Percentiles rank a stretch among this genome's conserved stretches.
Conservation (phyloP, 2,329 filamentous ascomycete genomes). For the Talaromyces sp. region DNA sequence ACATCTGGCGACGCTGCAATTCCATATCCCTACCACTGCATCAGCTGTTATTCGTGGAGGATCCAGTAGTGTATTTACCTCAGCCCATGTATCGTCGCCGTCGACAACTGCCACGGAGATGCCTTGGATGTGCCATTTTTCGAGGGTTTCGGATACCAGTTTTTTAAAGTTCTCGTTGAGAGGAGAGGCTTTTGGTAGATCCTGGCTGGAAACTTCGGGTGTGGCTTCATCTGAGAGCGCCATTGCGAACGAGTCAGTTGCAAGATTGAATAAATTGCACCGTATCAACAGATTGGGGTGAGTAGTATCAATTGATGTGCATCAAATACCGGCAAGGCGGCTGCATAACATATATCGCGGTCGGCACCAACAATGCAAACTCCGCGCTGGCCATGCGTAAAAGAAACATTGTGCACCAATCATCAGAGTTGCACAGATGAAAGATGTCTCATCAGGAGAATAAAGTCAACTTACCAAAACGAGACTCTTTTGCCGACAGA, state of each 20-base stretch:
- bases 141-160: constrained; percentile 4
- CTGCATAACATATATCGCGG: too few relatives aligned
- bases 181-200: constrained; percentile 1
- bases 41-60: background rate
- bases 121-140: constrained; percentile 9
- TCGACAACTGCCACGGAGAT: constrained; percentile 8
- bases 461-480: background rate
- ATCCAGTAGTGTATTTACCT: background rate
- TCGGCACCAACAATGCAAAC: background rate
- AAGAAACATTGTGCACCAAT: too few relatives aligned
- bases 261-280: background rate
- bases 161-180: constrained; percentile 12
- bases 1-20: constrained; percentile 28
- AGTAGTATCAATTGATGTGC: background rate
- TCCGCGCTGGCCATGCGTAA: background rate
- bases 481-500: background rate
- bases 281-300: background rate
- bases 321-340: background rate
- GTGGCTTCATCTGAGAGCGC: background rate
- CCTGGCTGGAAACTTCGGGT: too few relatives aligned
- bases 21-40: constrained; percentile 32
- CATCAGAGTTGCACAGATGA: too few relatives aligned
- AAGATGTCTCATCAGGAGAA: background rate
- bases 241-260: background rate
- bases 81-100: constrained; percentile 8